Conservation (phyloP, 805 yeast species). For the Tetrapisispora fleetii region DNA sequence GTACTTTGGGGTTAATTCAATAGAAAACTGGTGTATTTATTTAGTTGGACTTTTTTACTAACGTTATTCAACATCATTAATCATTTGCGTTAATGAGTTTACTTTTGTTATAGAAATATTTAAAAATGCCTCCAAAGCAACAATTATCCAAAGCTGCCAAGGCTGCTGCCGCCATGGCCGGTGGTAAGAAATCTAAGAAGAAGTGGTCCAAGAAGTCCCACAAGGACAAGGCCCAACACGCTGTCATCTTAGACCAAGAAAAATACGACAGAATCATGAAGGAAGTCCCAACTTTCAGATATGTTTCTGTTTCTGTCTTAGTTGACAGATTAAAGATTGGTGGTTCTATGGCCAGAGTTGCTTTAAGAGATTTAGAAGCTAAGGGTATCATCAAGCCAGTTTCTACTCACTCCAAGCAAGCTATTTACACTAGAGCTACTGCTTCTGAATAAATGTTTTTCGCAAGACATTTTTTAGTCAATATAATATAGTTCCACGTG, state of each 20-base stretch:
- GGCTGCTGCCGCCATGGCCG: conserved; percentile 99
- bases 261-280: conserved; percentile 98
- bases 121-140: conserved; percentile 94
- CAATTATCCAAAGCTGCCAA: conserved; percentile 99
- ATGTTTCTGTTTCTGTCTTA: conserved; percentile 92
- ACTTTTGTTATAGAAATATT: conserved; percentile 29
- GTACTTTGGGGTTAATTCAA: background rate
- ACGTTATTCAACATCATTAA: conserved; percentile 62
- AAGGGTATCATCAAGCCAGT: conserved; percentile 93
- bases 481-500: conserved; percentile 3
- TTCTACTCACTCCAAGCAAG: conserved; percentile 92
- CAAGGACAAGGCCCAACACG: conserved; percentile 99
- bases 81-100: background rate
- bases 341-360: conserved; percentile 98
- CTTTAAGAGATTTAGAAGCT: conserved; percentile 87
- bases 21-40: conserved; percentile 86
- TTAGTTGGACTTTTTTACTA: conserved; percentile 53
- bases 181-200: conserved; percentile 99
- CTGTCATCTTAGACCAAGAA: conserved; percentile 94
- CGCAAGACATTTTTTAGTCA: background rate
- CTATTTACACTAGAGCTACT: conserved; percentile 82
- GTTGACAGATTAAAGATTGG: conserved; percentile 99
- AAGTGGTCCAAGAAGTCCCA: conserved; percentile 99
- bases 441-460: conserved; percentile 41
- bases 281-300: conserved; percentile 99